Conservation (phyloP, 2,329 filamentous ascomycete genomes). For the Madurella fahalii region DNA sequence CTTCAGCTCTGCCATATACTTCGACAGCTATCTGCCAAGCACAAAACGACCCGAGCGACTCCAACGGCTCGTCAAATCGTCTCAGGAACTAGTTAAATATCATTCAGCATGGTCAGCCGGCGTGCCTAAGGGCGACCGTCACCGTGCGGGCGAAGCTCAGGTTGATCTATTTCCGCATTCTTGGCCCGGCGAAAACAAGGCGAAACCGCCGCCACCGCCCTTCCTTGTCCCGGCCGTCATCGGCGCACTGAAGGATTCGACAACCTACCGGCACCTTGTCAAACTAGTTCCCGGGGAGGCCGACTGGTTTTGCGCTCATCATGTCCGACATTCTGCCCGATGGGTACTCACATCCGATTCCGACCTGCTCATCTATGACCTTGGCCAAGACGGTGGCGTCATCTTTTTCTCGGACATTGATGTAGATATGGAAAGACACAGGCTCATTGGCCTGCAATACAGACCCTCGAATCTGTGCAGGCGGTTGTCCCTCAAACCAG, state of each 20-base stretch:
- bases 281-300: conserved; percentile 78
- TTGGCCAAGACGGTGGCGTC: conserved; percentile 59
- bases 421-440: background rate
- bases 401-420: conserved; percentile 65
- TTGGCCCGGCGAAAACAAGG: conserved; percentile 27
- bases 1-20: conserved; percentile 65
- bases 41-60: conserved; percentile 61
- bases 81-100: conserved; percentile 51
- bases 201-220: conserved; percentile 42
- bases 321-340: conserved; percentile 51
- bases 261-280: conserved; percentile 40
- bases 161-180: conserved; percentile 26
- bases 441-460: conserved; percentile 23
- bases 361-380: conserved; percentile 72
- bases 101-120: conserved; percentile 34
- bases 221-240: conserved; percentile 77
- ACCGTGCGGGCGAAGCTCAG: conserved; percentile 3
- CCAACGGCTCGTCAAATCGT: conserved; percentile 54
- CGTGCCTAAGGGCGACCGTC: conserved; percentile 19
- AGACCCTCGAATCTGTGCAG: conserved; percentile 23
- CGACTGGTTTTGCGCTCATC: conserved; percentile 71
- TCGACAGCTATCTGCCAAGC: conserved; percentile 75
- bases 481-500: conserved; percentile 24
- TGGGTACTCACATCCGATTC: conserved; percentile 78
- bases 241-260: conserved; percentile 57